phyloP scores from a whole-genome alignment of 2,329 filamentous ascomycete genomes.

The Sarocladiaceae sp. region DNA sequence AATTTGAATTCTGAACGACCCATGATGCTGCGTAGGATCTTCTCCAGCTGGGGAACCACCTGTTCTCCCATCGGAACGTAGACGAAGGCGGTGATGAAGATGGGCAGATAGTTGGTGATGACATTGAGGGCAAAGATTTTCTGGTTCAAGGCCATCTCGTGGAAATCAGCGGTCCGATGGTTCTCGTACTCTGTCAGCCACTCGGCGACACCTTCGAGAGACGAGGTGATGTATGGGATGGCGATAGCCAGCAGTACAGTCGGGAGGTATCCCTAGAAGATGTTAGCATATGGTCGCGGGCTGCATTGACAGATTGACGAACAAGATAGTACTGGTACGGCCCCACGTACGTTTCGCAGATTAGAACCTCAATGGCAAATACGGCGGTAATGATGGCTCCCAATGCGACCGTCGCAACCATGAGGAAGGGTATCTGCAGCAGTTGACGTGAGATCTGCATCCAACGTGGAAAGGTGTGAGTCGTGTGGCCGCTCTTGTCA shows the following conservation, averaged over 20 bases:
- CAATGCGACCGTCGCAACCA: conserved; percentile 50
- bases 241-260: conserved; percentile 63
- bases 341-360: conserved; percentile 67
- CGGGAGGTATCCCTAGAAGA: conserved; percentile 60
- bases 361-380: conserved; percentile 69
- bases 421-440: conserved; percentile 62
- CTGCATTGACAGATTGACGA: conserved; percentile 18
- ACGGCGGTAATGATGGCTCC: conserved; percentile 62
- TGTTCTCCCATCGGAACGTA: conserved; percentile 68
- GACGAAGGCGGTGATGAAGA: conserved; percentile 70
- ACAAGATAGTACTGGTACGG: conserved; percentile 61
- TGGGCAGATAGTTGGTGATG: conserved; percentile 72
- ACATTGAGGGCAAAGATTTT: conserved; percentile 76
- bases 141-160: conserved; percentile 63
- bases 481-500: conserved; percentile 57
- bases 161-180: conserved; percentile 63
- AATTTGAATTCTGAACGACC: conserved; percentile 41
- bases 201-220: conserved; percentile 57
- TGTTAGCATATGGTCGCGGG: conserved; percentile 3
- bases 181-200: conserved; percentile 66
- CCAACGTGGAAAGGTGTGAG: conserved; percentile 56
- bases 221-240: conserved; percentile 57
- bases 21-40: conserved; percentile 42
- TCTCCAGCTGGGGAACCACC: conserved; percentile 56
- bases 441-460: conserved; percentile 61